Percentiles rank a stretch among this genome's conserved stretches.
Conservation (phyloP, 2,329 filamentous ascomycete genomes). For the Triangularia setosa region DNA sequence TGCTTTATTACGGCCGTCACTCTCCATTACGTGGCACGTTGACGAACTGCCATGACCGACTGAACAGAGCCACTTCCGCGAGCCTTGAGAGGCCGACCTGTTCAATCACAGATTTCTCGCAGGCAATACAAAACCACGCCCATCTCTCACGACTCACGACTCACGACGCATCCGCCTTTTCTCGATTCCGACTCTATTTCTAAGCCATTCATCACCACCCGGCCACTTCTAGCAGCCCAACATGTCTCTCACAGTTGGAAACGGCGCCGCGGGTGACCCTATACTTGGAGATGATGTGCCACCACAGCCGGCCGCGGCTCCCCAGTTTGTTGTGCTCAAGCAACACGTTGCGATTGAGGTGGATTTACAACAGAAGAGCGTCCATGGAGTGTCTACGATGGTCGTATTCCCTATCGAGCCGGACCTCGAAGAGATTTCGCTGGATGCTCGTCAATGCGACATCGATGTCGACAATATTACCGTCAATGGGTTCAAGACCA, state of each 20-base stretch:
- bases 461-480: conserved; percentile 53
- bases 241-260: conserved; percentile 16
- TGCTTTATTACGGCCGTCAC: neutral
- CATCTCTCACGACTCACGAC: neutral
- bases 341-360: conserved; percentile 89
- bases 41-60: conserved; percentile 15
- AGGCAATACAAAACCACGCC: neutral
- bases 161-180: neutral
- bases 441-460: conserved; percentile 60
- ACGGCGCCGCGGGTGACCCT: conserved; percentile 13
- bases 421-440: conserved; percentile 53
- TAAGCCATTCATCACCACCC: neutral
- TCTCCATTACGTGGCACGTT: neutral
- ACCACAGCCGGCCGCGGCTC: conserved; percentile 17
- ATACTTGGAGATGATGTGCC: conserved; percentile 15
- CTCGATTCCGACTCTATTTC: neutral
- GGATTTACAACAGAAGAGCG: conserved; percentile 70
- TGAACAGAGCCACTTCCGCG: conserved; percentile 10
- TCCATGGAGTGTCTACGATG: conserved; percentile 78
- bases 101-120: conserved; percentile 1
- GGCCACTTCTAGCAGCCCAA: neutral
- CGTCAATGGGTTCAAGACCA: conserved; percentile 44
- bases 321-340: conserved; percentile 59
- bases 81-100: conserved; percentile 15
- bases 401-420: conserved; percentile 63